Evolutionary conservation across 2,329 filamentous ascomycete genomes (phyloP), one percentile per base, ranked within the genome.

Genomic region (Pezicula rhizophila): DNA sequence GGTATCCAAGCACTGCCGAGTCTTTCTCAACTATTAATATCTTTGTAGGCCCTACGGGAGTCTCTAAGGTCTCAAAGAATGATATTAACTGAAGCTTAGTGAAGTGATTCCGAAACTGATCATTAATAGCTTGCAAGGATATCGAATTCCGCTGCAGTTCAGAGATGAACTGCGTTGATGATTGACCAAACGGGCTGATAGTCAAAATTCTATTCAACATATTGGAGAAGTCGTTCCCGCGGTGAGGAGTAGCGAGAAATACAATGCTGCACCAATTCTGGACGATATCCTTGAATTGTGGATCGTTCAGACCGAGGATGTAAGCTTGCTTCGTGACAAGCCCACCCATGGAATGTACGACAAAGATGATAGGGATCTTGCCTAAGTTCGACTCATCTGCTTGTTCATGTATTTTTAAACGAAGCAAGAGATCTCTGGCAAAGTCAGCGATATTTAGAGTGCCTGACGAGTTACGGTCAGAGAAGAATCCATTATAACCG

Each of bases 311-410:
- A 62, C 47, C 11, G 63, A 56, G 47, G 55, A 64, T 45, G n/a
- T 45, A 45, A 15, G 35, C 58, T 49, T 61, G 61, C 41, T 66
- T 66, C 8, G 64, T 62, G 2, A 67, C 58, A 10, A 67, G 52
- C 6, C 63, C 64, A 2, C 63, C 64, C 61, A 67, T 63, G 26
- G 60, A 65, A 47, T 67, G 64, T 2, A 57, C 65, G n/a, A 67
- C 47, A 15, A 59, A 44, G 4, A 66, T 50, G 26, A 66, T 60
- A 5, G 42, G 42, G 23, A 20, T 35, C 28, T 45, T 33, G 6
- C 26, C 31, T 3, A 43, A 47, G 8, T 54, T 58, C 4, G 17
- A 23, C 43, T 54, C 31, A n/a, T 51, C 51, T 15, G 42, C 34
- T 7, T 17, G 33, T 15, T 64, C 34, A 20, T 31, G 26, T 40